Conservation (phyloP, 306 rosid species). For the Rubus idaeus region DNA sequence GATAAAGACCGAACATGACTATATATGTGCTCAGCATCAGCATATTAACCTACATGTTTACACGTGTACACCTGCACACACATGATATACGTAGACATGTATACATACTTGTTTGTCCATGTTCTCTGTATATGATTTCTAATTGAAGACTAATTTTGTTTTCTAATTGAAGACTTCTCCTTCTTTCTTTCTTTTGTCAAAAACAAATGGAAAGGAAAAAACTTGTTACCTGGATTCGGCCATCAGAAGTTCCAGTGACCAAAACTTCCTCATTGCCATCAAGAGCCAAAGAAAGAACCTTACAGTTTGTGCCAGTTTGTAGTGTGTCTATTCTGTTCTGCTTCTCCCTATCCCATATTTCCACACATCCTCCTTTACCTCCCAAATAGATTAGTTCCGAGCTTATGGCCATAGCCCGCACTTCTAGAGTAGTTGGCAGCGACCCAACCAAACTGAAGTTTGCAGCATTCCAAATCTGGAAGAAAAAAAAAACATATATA, state of each 20-base stretch:
- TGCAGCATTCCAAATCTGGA: slow-evolving; percentile 74
- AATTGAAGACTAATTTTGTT: neutral
- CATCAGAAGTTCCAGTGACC: slow-evolving; percentile 82
- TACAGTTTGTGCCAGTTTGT: slow-evolving; percentile 62
- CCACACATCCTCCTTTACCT: slow-evolving; percentile 77
- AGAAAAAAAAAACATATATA: too few species aligned
- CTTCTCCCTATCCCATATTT: slow-evolving; percentile 76
- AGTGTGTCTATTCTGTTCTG: slow-evolving; percentile 54
- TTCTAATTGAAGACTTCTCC: neutral
- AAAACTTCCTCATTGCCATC: slow-evolving; percentile 69
- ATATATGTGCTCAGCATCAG: neutral
- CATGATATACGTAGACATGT: neutral
- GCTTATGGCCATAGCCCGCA: slow-evolving; percentile 74
- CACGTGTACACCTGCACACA: neutral
- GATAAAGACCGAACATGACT: neutral
- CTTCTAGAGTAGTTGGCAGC: slow-evolving; percentile 59
- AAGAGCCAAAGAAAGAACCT: slow-evolving; percentile 64
- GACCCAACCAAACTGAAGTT: slow-evolving; percentile 61
- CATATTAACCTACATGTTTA: neutral
- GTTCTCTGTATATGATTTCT: neutral
- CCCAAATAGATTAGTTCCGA: slow-evolving; percentile 83
- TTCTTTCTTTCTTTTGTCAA: neutral
- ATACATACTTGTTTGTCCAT: neutral
- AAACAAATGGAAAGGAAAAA: neutral
- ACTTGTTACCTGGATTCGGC: slow-evolving; percentile 71